phyloP scores from a whole-genome alignment of 148 eudicot genomes.

The Chenopodium quinoa region DNA sequence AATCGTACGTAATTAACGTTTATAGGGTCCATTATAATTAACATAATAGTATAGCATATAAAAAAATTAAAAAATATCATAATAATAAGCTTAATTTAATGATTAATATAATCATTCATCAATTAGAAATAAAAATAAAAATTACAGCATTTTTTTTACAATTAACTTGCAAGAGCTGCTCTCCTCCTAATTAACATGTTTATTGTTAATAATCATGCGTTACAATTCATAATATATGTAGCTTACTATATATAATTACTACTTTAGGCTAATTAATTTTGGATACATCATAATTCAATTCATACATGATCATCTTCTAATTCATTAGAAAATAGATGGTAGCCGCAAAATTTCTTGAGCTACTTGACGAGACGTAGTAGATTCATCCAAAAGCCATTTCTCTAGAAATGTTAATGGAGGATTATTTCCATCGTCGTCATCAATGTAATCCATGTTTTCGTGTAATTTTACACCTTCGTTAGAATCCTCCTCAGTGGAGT shows the following conservation, averaged over 20 bases:
- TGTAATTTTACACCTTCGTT: slow-evolving; percentile 15
- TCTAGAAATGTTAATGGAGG: slow-evolving; percentile 74
- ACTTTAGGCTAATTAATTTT: background rate
- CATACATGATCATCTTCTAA: background rate
- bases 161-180: slow-evolving; percentile 5
- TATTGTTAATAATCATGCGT: background rate
- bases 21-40: slow-evolving; percentile 8
- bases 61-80: no score
- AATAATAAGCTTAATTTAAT: no score
- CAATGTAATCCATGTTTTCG: slow-evolving; percentile 20
- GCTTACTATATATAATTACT: background rate
- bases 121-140: background rate
- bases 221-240: background rate
- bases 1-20: slow-evolving; percentile 5
- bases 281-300: background rate
- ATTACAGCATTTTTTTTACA: slow-evolving; percentile 15
- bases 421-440: slow-evolving; percentile 25
- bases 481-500: slow-evolving; percentile 17
- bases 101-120: background rate
- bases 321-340: slow-evolving; percentile 50
- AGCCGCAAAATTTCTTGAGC: slow-evolving; percentile 60
- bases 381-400: slow-evolving; percentile 87
- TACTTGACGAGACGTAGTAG: slow-evolving; percentile 35
- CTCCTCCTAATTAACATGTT: slow-evolving; percentile 6
- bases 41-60: background rate